Percentiles rank a stretch among this genome's conserved stretches.
Evolutionary conservation across 306 rosid genomes (phyloP).

Genomic region (Trichosanthes truncata): DNA sequence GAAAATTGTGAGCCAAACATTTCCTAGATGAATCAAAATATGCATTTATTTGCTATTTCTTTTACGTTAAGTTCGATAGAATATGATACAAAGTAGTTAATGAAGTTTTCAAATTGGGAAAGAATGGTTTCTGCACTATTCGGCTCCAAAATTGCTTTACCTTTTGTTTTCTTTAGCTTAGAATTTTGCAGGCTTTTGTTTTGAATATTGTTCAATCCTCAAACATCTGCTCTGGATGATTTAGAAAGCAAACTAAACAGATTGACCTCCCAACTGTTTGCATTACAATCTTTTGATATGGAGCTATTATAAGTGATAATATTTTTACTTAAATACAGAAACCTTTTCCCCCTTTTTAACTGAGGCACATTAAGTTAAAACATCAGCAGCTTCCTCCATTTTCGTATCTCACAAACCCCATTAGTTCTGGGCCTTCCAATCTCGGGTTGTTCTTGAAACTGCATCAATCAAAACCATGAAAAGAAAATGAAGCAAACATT

Average conservation of each 20-base stretch:
- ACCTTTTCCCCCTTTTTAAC: background rate
- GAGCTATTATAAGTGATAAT: background rate
- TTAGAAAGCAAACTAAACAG: background rate
- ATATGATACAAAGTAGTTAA: too few species aligned
- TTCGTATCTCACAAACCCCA: constrained; percentile 89
- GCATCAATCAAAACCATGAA: constrained; percentile 11
- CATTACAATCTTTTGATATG: background rate
- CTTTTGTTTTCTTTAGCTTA: too few species aligned
- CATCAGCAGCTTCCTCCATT: constrained; percentile 58
- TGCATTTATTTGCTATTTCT: background rate
- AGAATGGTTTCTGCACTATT: background rate
- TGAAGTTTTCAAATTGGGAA: background rate
- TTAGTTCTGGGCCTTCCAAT: constrained; percentile 72
- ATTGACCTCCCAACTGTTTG: background rate
- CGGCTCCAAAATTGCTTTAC: background rate
- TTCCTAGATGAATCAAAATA: background rate
- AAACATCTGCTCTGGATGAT: background rate
- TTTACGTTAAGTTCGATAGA: too few species aligned
- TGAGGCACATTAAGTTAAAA: background rate
- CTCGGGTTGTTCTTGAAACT: constrained; percentile 83
- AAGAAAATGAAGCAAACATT: background rate
- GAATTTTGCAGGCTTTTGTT: background rate
- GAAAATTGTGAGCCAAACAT: background rate
- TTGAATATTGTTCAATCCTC: background rate
- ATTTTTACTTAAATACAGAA: background rate